Evolutionary conservation across 2,329 filamentous ascomycete species (phyloP), one percentile per base, ranked within the genome.

Genomic region (Aspergillus transmontanensis): DNA sequence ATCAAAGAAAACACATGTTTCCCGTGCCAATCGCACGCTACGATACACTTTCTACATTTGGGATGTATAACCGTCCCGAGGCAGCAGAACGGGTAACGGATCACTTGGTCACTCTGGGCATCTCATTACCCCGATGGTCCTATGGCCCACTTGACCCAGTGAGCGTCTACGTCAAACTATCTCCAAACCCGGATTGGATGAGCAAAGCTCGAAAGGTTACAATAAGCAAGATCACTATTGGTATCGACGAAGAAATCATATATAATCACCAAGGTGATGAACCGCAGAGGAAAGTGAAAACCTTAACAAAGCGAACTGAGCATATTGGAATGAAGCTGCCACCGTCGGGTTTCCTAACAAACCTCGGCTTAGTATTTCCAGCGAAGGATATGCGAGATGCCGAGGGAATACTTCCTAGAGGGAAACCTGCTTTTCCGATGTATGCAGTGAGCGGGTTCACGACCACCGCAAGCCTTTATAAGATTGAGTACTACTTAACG

Each of bases 61-160:
- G 95, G 79, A 98, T 98, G 95, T 99, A 98, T 83, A 98, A 98
- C 80, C 90, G 93, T 60, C 94, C 94, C 19, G 94, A 97, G 78
- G 91, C 90, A 63, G 92, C 93, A 61, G 90, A 96, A 72, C 87
- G 89, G 64, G 92, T 93, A 36, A 88, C 91, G 58, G 95, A 98
- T 80, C 95, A 96, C 77, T 82, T 98, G 60, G 92, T 98, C 64
- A 96, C 93, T 10, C 83, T 98, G 60, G 93, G 92, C 53, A 96
- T 97, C 69, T 96, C 93, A 65, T 83, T 99, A 68, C 94, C 95
- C 28, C 88, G 93, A 66, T 97, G 94, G 93, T 97, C 94, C 66
- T 99, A 98, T 76, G 95, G 95, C 0, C 95, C 95, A 5, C 85
- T 94, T 64, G 95, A 99, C 76, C 94, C 94, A 9, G 94, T 99